These are phyloP conservation scores for Megacollybia marginata DNA, from an alignment of 768 basidiomycete genomes.

Conservation along the genomic window DNA sequence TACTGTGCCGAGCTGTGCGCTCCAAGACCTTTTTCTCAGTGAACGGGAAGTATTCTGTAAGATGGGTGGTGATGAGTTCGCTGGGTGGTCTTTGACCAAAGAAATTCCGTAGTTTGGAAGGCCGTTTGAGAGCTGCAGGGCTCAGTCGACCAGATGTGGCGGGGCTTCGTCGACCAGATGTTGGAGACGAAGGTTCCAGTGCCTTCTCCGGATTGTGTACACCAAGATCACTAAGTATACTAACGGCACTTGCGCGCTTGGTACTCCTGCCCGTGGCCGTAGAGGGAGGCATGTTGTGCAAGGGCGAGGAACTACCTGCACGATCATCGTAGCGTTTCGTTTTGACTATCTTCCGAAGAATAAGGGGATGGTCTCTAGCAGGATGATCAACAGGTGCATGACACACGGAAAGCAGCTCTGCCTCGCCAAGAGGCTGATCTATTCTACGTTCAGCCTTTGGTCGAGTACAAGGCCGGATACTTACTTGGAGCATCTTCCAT, in stretches of 20 bases:
- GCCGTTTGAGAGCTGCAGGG: slow-evolving; percentile 33
- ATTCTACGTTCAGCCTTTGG: slow-evolving; percentile 3
- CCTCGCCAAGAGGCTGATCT: slow-evolving; percentile 77
- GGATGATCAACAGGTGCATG: slow-evolving; percentile 74
- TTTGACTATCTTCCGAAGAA: slow-evolving; percentile 51
- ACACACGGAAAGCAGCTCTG: slow-evolving; percentile 76
- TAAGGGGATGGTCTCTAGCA: slow-evolving; percentile 72
- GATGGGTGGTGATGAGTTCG: slow-evolving; percentile 91
- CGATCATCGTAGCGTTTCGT: slow-evolving; percentile 27
- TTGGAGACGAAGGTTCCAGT: slow-evolving; percentile 53
- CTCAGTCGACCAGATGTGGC: slow-evolving; percentile 12
- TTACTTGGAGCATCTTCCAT: slow-evolving; percentile 52
- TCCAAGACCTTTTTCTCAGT: slow-evolving; percentile 88
- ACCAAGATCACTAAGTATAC: slow-evolving; percentile 89
- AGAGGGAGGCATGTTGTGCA: slow-evolving; percentile 14
- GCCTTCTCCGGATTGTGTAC: slow-evolving; percentile 72
- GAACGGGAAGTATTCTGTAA: slow-evolving; percentile 92
- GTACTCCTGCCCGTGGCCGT: slow-evolving; percentile 38
- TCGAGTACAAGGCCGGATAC: slow-evolving; percentile 14
- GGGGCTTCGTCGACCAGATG: slow-evolving; percentile 17
- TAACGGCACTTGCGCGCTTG: slow-evolving; percentile 92
- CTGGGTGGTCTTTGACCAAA: slow-evolving; percentile 97
- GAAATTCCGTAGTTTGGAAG: slow-evolving; percentile 85
- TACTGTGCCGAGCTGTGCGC: slow-evolving; percentile 84
- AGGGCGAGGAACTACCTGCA: slow-evolving; percentile 24